Evolutionary conservation across 1,284 basidiomycete species (phyloP).

Genomic region (Leccinum pallidistipes): DNA sequence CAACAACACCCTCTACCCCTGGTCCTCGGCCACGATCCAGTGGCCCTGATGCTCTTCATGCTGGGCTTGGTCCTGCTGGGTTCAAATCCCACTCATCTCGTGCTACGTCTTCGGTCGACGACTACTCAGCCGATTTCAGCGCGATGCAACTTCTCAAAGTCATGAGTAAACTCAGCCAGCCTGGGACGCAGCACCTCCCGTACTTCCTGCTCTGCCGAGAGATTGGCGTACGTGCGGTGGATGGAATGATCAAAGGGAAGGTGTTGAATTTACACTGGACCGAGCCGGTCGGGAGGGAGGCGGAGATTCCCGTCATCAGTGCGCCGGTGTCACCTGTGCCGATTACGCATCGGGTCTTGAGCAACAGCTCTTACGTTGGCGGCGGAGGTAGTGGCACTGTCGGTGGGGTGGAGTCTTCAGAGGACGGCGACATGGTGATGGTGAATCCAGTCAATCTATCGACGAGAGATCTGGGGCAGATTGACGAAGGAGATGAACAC

Average conservation of each 20-base stretch:
- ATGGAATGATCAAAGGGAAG: slow-evolving; percentile 75
- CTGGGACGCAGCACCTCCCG: slow-evolving; percentile 57
- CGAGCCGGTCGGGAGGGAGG: slow-evolving; percentile 53
- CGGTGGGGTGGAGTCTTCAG: slow-evolving; percentile 35
- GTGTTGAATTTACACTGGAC: slow-evolving; percentile 79
- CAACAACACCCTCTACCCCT: slow-evolving; percentile 36
- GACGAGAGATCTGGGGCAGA: slow-evolving; percentile 38
- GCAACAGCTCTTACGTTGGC: slow-evolving; percentile 30
- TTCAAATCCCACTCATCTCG: slow-evolving; percentile 62
- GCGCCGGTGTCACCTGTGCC: slow-evolving; percentile 29
- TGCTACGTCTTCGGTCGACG: slow-evolving; percentile 24
- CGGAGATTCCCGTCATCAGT: slow-evolving; percentile 25
- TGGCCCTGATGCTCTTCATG: slow-evolving; percentile 52
- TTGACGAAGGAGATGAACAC: slow-evolving; percentile 36
- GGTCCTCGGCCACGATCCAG: slow-evolving; percentile 37
- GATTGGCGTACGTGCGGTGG: slow-evolving; percentile 73
- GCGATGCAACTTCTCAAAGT: slow-evolving; percentile 75
- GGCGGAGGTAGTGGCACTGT: slow-evolving; percentile 36
- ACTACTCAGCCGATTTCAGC: slow-evolving; percentile 55
- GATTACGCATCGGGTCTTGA: slow-evolving; percentile 30
- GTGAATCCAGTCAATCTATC: slow-evolving; percentile 37
- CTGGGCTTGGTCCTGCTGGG: slow-evolving; percentile 54
- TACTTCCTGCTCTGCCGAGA: slow-evolving; percentile 80
- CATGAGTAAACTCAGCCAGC: slow-evolving; percentile 68
- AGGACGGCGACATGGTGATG: slow-evolving; percentile 50